phyloP scores from a whole-genome alignment of 2,329 filamentous ascomycete species.

The Talaromyces sp. region DNA sequence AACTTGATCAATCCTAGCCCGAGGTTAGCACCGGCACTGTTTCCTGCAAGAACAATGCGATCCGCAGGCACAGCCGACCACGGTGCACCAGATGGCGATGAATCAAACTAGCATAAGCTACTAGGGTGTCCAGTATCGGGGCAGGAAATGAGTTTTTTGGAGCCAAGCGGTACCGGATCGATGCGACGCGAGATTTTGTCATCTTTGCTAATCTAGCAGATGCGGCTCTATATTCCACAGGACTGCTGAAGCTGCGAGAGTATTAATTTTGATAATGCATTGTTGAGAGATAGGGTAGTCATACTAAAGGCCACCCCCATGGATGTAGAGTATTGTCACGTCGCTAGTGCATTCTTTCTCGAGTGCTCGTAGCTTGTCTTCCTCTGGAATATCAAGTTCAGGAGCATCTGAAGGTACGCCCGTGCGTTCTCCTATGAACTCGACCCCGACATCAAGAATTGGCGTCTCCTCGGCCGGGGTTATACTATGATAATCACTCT shows the following conservation, averaged over 20 bases:
- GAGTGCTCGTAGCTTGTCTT: conserved; percentile 3
- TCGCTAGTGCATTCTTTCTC: conserved; percentile 5
- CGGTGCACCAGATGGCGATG: background rate
- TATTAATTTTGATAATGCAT: background rate
- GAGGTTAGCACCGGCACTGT: conserved; percentile 6
- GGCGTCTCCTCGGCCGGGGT: conserved; percentile 3
- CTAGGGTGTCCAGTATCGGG: conserved; percentile 4
- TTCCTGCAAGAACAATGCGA: conserved; percentile 3
- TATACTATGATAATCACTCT: conserved; percentile 2
- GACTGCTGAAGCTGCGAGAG: conserved; percentile 1
- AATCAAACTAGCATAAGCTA: conserved; percentile 5
- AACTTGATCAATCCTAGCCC: conserved; percentile 3
- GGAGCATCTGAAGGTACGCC: background rate
- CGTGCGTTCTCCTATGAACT: conserved; percentile 4
- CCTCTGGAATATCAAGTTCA: conserved; percentile 1
- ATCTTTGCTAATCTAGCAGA: conserved; percentile 4
- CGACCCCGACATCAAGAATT: conserved; percentile 5
- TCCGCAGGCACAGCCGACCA: conserved; percentile 7
- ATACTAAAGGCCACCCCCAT: conserved; percentile 9
- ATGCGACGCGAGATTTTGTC: conserved; percentile 8
- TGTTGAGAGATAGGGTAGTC: background rate
- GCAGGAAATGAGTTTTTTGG: conserved; percentile 5
- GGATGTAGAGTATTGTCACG: conserved; percentile 3
- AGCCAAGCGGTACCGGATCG: conserved; percentile 3
- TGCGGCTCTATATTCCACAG: background rate